Base-by-base conservation (phyloP, 2,329 filamentous ascomycete genomes). In the Fusarium irregulare region DNA sequence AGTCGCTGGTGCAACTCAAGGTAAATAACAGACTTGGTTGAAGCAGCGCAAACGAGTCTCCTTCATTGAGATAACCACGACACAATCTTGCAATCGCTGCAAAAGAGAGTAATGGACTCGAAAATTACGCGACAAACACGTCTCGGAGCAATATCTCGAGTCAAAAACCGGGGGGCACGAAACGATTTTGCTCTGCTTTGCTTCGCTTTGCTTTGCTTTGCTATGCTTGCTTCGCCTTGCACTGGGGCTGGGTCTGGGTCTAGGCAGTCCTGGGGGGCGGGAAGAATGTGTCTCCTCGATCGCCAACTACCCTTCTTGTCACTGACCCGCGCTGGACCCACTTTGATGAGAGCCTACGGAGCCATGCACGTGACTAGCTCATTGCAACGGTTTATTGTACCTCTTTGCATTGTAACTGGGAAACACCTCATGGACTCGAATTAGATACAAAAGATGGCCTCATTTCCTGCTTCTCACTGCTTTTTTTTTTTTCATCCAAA, bases 241-340 rank as follows among this genome's bases (percentile, higher is more conserved):
- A 50, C 59, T 62, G 56, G 42, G 59, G 42, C 57, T 53, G 40
- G 18, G 56, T 72, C 75, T 44, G 37, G 16, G 56, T 72, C 75
- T 73, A 70, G 74, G 68, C 59, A 42, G 23, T 46, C 73, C 75
- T 74, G 71, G 74, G 70, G 66, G 53, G 18, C 34, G 34, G 76
- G 74, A 79, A 80, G 78, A 79, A 78, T 79, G 78, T 81, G 80
- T 80, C 78, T 79, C 75, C 78, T 79, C 75, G 77, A 79, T 79
- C 74, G 73, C 75, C 76, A 75, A 73, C 70, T 72, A 75, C 55
- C 63, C 62, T 66, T 55, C 74, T 76, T 74, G 68, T 72, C 67
- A 66, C 70, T 70, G 66, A 68, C 65, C 66, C 54, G 71, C 64
- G 48, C 71, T 60, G 66, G 70, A 61, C 72, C 74, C 71, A 71